phyloP scores from a whole-genome alignment of 306 rosid genomes.

The Quercus aquifolioides region DNA sequence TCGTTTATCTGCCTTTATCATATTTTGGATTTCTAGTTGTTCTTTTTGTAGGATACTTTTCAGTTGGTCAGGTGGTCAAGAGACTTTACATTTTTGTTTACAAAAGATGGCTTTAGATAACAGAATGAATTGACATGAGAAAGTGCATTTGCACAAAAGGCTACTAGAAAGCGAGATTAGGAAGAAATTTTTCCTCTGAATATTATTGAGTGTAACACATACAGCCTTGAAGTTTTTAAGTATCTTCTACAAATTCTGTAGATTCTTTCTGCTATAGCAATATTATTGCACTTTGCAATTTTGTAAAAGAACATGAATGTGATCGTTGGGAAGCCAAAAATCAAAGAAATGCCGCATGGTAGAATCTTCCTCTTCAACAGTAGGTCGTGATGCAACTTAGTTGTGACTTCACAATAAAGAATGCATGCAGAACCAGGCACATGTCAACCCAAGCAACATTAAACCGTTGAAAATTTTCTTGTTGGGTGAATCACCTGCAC shows the following conservation, averaged over 20 bases:
- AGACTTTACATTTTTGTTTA: constrained; percentile 52
- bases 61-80: constrained; percentile 61
- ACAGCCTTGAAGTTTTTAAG: constrained; percentile 4
- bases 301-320: constrained; percentile 26
- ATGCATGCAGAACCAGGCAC: constrained; percentile 38
- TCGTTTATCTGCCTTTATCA: constrained; percentile 45
- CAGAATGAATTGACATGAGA: not conserved
- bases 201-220: constrained; percentile 16
- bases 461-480: constrained; percentile 22
- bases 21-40: constrained; percentile 56
- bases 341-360: constrained; percentile 22
- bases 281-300: constrained; percentile 13
- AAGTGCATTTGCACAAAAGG: constrained; percentile 5
- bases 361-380: constrained; percentile 9
- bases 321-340: constrained; percentile 8
- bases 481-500: constrained; percentile 59
- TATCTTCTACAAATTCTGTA: constrained; percentile 8
- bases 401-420: constrained; percentile 31
- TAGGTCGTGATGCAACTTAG: not conserved
- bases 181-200: constrained; percentile 1
- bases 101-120: constrained; percentile 65
- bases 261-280: not conserved
- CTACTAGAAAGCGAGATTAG: constrained; percentile 1
- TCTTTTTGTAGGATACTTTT: constrained; percentile 58
- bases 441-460: constrained; percentile 35